A percentile compares a stretch with the other conserved stretches of the same genome.
Evolutionary conservation across 2,329 filamentous ascomycete species (phyloP).

Genomic region (Aureobasidium lini): DNA sequence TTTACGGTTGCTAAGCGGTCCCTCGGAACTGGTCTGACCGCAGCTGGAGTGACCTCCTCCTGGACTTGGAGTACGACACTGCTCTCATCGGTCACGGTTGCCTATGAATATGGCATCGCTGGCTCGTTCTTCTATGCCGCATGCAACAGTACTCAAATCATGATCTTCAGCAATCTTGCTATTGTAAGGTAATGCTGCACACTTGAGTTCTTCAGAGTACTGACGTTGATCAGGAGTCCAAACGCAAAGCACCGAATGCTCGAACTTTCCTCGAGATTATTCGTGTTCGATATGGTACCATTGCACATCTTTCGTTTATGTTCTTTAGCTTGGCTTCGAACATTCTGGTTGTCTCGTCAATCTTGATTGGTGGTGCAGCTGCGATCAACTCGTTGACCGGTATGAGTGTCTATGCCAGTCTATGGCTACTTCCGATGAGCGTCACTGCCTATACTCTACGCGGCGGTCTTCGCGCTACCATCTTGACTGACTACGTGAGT

Average conservation of each 20-base stretch:
- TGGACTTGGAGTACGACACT: constrained; percentile 20
- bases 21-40: constrained; percentile 23
- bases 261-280: constrained; percentile 20
- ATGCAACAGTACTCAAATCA: constrained; percentile 18
- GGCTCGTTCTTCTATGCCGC: constrained; percentile 18
- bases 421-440: constrained; percentile 23
- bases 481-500: constrained; percentile 19
- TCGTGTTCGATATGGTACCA: constrained; percentile 18
- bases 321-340: constrained; percentile 13
- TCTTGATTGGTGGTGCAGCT: constrained; percentile 20
- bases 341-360: background rate
- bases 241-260: constrained; percentile 17
- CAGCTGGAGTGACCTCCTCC: constrained; percentile 24
- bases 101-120: constrained; percentile 29
- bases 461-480: constrained; percentile 24
- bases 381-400: constrained; percentile 20
- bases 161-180: constrained; percentile 19
- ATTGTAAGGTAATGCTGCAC: background rate
- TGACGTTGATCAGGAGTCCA: constrained; percentile 10
- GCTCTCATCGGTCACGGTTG: constrained; percentile 22
- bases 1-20: constrained; percentile 31
- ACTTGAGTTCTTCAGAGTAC: too few species aligned
- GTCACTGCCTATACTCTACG: constrained; percentile 23
- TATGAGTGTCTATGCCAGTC: constrained; percentile 21
- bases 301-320: constrained; percentile 13